phyloP scores from a whole-genome alignment of 163 green algal species.

The Chlamydomonas reinhardtii region DNA sequence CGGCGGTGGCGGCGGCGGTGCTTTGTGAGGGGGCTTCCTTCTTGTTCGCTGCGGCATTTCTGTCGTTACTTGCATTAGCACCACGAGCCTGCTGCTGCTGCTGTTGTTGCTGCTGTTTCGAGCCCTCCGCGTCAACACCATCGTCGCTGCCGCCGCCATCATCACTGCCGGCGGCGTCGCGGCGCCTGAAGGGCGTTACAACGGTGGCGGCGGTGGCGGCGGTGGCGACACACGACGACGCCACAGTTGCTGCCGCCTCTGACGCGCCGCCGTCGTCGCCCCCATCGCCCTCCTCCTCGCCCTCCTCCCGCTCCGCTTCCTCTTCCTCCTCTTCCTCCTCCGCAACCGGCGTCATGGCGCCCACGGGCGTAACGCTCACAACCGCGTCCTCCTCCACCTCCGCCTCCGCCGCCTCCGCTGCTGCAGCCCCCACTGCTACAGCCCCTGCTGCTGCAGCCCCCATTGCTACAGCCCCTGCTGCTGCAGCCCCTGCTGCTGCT shows the following conservation, averaged over 20 bases:
- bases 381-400: neutral
- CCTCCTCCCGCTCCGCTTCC: no score
- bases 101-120: neutral
- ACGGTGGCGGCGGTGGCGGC: slow-evolving; percentile 7
- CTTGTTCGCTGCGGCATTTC: neutral
- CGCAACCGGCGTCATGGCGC: neutral
- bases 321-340: slow-evolving; percentile 11
- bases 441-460: no score
- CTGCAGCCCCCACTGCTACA: neutral
- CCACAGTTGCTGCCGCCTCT: neutral
- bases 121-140: no score
- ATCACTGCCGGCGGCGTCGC: neutral
- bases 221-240: neutral
- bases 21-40: no score
- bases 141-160: neutral
- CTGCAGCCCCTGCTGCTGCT: neutral
- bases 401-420: neutral
- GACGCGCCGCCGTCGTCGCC: neutral
- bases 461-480: no score
- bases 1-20: neutral
- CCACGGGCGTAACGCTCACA: neutral
- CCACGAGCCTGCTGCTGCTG: neutral
- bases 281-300: neutral
- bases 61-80: neutral
- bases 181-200: neutral